Evolutionary conservation across 176 grass and related monocot species (phyloP), one percentile per base, ranked within the genome.

Genomic region (sorghum (Sorghum bicolor)): DNA sequence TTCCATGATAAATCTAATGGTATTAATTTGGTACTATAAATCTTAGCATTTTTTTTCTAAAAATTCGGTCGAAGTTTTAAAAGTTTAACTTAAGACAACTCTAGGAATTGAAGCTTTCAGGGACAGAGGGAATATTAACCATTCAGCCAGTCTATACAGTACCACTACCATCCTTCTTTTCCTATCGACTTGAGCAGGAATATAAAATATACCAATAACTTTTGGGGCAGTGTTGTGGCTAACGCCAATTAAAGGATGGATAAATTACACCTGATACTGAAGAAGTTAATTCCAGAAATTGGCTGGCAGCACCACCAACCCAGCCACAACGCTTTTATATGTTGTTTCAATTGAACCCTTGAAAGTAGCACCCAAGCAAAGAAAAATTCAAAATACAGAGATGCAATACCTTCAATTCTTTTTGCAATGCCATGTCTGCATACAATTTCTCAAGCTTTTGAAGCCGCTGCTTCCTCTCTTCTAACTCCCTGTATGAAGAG

Each of bases 401-500:
- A 74, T 77, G 24, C 3, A 1, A 71, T 68, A 99, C 96, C 96
- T 94, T 84, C 65, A 98, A 85, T 84, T 98, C 96, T 76, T 96
- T 98, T 85, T 94, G 80, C 83, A 98, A 86, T 12, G 93, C 87
- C 93, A 98, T 94, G 64, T 96, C 91, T 33, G 89, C 75, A 67
- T 94, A 94, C 29, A 98, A 57, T 85, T 90, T 98, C 86, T 96
- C 96, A 74, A 98, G 85, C 74, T 98, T 83, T 68, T 91, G 58
- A 66, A 85, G 73, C 74, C 93, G 90, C 48, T 83, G 86, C 75
- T 92, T 95, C 89, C 96, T 99, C 82, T 81, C 81, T 76, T 89
- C 90, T 31, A 96, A 81, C 66, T 99, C 96, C 85, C 82, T 94
- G 78, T 99, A 99, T 32, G 96, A 91, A 10, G 72, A 57, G 64